Conservation (phyloP, 2,329 filamentous ascomycete genomes). For the Diaporthe sp. region DNA sequence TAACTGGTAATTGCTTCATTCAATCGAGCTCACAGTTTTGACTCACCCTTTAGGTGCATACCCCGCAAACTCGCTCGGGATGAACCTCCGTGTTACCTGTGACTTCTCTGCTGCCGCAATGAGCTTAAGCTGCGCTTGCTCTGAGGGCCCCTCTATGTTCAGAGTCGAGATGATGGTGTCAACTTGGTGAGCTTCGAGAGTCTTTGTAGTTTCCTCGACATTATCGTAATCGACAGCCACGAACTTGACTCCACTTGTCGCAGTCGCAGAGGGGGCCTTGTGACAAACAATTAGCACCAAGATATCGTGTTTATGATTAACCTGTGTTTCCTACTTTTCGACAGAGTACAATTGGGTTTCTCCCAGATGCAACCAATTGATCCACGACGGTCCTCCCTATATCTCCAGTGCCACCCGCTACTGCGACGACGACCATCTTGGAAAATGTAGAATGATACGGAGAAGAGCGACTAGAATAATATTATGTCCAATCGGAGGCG, state of each 20-base stretch:
- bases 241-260: background rate
- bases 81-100: background rate
- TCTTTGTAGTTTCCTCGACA: background rate
- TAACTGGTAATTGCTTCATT: background rate
- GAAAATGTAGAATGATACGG: background rate
- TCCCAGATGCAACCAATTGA: background rate
- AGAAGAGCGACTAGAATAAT: background rate
- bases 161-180: background rate
- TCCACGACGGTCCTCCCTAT: background rate
- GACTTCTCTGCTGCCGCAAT: background rate
- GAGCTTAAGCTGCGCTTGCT: background rate
- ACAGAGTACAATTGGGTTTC: background rate
- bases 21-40: background rate
- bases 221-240: background rate
- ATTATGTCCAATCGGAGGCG: background rate
- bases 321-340: background rate
- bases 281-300: background rate
- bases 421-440: background rate
- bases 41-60: background rate
- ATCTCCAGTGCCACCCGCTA: background rate
- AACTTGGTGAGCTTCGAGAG: background rate
- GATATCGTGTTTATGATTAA: background rate
- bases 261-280: background rate
- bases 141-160: background rate
- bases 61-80: background rate